Base-by-base conservation (phyloP, 192 early-diverging fungal genomes). In the Backusella morwellensis region DNA sequence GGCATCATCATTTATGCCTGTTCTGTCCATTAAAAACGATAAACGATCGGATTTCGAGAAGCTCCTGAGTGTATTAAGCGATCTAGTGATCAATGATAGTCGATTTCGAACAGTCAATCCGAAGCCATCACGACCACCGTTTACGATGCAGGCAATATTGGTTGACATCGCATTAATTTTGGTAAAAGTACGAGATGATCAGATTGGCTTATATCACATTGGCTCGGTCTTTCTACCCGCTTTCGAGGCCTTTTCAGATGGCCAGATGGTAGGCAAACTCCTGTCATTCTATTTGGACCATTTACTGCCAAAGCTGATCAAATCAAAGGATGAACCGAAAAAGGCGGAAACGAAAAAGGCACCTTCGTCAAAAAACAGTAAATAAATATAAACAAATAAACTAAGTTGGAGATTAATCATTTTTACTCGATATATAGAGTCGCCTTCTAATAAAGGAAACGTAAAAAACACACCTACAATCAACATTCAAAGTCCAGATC, bases 71-170 rank as follows among this genome's bases (percentile, higher is more conserved):
- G 73, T 84, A 34, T 66, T 90, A 8, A 79, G 81, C 6, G 89
- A 90, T 35, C 72, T 90, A 7, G 77, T 90, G n/a, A 78, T 82
- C 1, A 86, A 90, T 71, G 89, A 90, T 47, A 88, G 87, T 73
- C 85, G 85, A 15, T 90, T 84, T 72, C 81, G 72, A 74, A 66
- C 84, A 34, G 75, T 76, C 8, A 71, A 82, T 15, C 85, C 85
- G 9, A 81, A 85, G 35, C 89, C 87, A 21, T 82, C 80, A 34
- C 84, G 87, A 11, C 89, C 89, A 40, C 85, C 86, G 6, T 84
- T 82, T 75, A 77, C 78, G 1, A 76, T 90, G 47, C 89, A 90
- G 32, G 77, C 83, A 9, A 69, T 88, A 19, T 72, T 86, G 6
- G 63, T 90, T 6, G 89, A 90, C 71, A 79, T 90, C 9, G 85